A percentile compares a stretch with the other conserved stretches of the same genome.
Evolutionary conservation across 768 basidiomycete genomes (phyloP).

Genomic region (Xanthoconium purpureum): DNA sequence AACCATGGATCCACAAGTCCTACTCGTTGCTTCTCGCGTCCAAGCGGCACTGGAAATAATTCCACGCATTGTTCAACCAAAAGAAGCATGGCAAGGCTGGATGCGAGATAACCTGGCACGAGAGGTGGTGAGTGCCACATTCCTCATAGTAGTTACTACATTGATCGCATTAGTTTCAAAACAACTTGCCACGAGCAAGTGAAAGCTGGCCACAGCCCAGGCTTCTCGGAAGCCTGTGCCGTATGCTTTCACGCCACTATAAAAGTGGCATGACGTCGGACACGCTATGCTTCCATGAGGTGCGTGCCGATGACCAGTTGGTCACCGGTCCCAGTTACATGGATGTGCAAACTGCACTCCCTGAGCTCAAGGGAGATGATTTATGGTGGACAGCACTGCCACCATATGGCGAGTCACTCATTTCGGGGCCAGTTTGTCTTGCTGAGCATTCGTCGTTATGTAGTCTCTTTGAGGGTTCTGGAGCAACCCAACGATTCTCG

Average conservation of each 20-base stretch:
- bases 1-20: neutral
- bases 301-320: neutral
- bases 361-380: neutral
- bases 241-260: neutral
- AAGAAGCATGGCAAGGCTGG: neutral
- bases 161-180: neutral
- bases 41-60: neutral
- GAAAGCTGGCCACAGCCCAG: neutral
- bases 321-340: neutral
- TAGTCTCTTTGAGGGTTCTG: neutral
- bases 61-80: no score
- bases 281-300: neutral
- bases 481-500: neutral
- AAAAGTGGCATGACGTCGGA: neutral
- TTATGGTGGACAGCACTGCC: neutral
- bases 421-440: neutral
- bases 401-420: neutral
- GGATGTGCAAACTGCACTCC: neutral
- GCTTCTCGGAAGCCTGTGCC: neutral
- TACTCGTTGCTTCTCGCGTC: neutral
- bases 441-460: neutral
- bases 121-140: neutral
- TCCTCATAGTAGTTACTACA: no score
- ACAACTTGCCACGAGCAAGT: neutral
- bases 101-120: neutral